Conservation (phyloP, 257 asterid species). For the Rehmannia glutinosa region DNA sequence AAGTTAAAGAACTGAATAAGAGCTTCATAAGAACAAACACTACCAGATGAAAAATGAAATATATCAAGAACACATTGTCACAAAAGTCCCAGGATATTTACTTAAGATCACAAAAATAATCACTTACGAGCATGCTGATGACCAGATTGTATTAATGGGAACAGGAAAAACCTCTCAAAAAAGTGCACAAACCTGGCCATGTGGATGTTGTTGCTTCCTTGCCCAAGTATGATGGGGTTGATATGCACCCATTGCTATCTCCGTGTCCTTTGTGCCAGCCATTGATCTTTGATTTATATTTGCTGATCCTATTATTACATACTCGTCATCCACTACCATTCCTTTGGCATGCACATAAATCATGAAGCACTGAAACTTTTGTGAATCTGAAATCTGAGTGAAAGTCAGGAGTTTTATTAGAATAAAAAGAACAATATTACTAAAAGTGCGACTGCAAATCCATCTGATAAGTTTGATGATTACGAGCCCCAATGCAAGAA, state of each 20-base stretch:
- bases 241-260: conserved; percentile 94
- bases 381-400: conserved; percentile 61
- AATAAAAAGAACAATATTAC: not conserved
- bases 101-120: not conserved
- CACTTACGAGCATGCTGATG: not conserved
- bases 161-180: not conserved
- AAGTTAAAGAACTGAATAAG: not conserved
- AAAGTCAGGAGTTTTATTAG: not conserved
- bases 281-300: conserved; percentile 88
- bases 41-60: not conserved
- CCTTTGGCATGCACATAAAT: conserved; percentile 95
- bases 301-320: conserved; percentile 82
- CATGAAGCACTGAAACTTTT: conserved; percentile 75
- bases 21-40: not conserved
- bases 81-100: no score
- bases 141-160: no score
- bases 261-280: conserved; percentile 93
- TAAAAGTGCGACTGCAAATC: not conserved
- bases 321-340: conserved; percentile 91
- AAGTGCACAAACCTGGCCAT: conserved; percentile 63
- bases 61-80: no score
- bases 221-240: conserved; percentile 74
- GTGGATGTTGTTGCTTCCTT: conserved; percentile 53
- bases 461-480: not conserved
- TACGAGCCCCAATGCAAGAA: conserved; percentile 1